Percentiles rank a stretch among this genome's conserved stretches.
Conservation (phyloP, 2,329 filamentous ascomycete species). For the Hypomyces perniciosus region DNA sequence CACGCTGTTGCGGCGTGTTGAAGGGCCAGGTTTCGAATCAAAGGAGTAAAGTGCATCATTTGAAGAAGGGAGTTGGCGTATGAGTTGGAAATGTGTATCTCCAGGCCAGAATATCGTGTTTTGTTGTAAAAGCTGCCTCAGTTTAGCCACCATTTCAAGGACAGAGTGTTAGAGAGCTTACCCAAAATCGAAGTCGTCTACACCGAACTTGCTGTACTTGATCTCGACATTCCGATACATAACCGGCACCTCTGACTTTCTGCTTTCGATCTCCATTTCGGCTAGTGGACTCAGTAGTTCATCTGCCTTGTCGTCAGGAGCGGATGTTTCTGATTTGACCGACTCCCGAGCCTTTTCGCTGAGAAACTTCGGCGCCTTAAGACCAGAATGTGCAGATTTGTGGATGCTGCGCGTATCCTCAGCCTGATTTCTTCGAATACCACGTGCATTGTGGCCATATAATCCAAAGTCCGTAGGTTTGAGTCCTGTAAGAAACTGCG, state of each 20-base stretch:
- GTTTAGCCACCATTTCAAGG: conserved; percentile 15
- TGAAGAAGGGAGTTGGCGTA: conserved; percentile 92
- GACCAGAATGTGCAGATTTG: conserved; percentile 52
- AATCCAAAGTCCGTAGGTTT: conserved; percentile 69
- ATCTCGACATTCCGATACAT: conserved; percentile 95
- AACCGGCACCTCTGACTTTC: conserved; percentile 74
- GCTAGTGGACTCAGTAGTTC: conserved; percentile 61
- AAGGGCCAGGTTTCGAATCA: conserved; percentile 80
- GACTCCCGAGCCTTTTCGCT: conserved; percentile 83
- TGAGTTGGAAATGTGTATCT: conserved; percentile 94
- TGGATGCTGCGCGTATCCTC: conserved; percentile 66
- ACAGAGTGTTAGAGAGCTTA: conserved; percentile 34
- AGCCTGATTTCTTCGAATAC: conserved; percentile 71
- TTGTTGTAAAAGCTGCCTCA: conserved; percentile 78
- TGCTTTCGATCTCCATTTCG: conserved; percentile 65
- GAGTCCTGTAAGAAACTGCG: conserved; percentile 60
- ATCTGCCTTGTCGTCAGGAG: conserved; percentile 38
- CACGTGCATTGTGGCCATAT: conserved; percentile 71
- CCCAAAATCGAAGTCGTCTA: conserved; percentile 99
- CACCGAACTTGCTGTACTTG: conserved; percentile 97
- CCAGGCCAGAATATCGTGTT: conserved; percentile 82
- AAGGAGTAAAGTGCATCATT: conserved; percentile 82
- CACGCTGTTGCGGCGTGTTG: conserved; percentile 85
- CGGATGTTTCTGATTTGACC: conserved; percentile 38
- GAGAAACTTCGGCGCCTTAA: conserved; percentile 80